phyloP scores from a whole-genome alignment of 1,284 basidiomycete genomes.

The Anthracocystis panici-leucophaei region DNA sequence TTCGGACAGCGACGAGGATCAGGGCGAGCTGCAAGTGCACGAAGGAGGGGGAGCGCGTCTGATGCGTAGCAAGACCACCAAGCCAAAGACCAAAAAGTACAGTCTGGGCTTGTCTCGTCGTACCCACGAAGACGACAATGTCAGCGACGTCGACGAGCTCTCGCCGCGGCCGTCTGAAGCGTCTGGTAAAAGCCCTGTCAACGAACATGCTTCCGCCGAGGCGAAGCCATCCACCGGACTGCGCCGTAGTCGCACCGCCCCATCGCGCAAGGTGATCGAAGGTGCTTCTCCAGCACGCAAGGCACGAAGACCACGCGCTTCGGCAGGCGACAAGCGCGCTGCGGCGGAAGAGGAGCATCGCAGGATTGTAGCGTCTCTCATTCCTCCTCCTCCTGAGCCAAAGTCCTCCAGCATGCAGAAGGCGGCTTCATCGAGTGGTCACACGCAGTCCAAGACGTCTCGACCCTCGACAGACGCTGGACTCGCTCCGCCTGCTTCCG shows the following conservation, averaged over 20 bases:
- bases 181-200: constrained; percentile 25
- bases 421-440: constrained; percentile 31
- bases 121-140: constrained; percentile 15
- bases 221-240: constrained; percentile 35
- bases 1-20: constrained; percentile 68
- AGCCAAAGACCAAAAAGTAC: constrained; percentile 33
- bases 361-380: constrained; percentile 43
- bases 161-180: constrained; percentile 18
- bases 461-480: constrained; percentile 24
- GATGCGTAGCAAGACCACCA: constrained; percentile 50
- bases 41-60: constrained; percentile 64
- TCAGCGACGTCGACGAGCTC: constrained; percentile 31
- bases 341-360: constrained; percentile 46
- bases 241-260: constrained; percentile 46
- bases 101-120: constrained; percentile 25
- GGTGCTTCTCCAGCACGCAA: constrained; percentile 36
- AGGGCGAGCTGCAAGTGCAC: constrained; percentile 63
- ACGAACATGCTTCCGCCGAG: constrained; percentile 7
- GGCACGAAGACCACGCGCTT: constrained; percentile 42
- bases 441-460: constrained; percentile 22
- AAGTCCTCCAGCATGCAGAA: constrained; percentile 38
- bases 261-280: constrained; percentile 41
- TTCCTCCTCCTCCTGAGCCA: constrained; percentile 45
- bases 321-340: constrained; percentile 42
- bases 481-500: constrained; percentile 18